Percentiles rank a stretch among this genome's conserved stretches.
Evolutionary conservation across 768 basidiomycete genomes (phyloP).

Genomic region (Chiua virens): DNA sequence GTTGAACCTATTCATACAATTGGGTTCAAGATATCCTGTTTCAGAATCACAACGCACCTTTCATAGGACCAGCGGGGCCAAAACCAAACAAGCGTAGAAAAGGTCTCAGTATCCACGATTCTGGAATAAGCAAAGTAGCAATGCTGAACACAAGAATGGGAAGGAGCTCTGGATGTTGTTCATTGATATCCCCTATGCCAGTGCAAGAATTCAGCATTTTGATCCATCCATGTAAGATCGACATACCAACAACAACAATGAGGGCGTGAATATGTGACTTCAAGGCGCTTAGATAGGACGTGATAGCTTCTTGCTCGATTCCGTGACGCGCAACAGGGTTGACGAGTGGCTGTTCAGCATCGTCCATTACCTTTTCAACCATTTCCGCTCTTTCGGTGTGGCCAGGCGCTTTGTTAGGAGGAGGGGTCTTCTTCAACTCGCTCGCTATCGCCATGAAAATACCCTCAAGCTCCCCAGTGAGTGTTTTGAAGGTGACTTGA

Average conservation of each 20-base stretch:
- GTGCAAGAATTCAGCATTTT: too few species aligned
- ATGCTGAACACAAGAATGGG: not conserved
- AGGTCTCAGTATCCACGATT: not conserved
- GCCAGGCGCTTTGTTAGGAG: not conserved
- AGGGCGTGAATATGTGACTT: not conserved
- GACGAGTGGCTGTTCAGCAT: not conserved
- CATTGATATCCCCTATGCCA: not conserved
- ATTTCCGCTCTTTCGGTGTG: slow-evolving; percentile 3
- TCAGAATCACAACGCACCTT: not conserved
- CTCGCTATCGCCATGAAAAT: slow-evolving; percentile 2
- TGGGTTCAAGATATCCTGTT: too few species aligned
- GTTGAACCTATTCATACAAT: not conserved
- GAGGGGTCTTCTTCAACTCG: slow-evolving; percentile 1
- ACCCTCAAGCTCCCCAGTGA: slow-evolving; percentile 12
- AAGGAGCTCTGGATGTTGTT: not conserved
- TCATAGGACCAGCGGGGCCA: not conserved
- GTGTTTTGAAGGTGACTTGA: not conserved
- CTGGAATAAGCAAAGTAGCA: not conserved
- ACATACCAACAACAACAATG: not conserved
- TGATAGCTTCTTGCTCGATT: not conserved
- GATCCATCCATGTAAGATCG: too few species aligned
- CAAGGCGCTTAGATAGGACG: not conserved
- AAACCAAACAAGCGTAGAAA: not conserved
- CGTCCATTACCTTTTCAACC: not conserved
- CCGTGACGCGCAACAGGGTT: not conserved